phyloP scores from a whole-genome alignment of 2,329 filamentous ascomycete species.

The Arthrinium phaeospermum region DNA sequence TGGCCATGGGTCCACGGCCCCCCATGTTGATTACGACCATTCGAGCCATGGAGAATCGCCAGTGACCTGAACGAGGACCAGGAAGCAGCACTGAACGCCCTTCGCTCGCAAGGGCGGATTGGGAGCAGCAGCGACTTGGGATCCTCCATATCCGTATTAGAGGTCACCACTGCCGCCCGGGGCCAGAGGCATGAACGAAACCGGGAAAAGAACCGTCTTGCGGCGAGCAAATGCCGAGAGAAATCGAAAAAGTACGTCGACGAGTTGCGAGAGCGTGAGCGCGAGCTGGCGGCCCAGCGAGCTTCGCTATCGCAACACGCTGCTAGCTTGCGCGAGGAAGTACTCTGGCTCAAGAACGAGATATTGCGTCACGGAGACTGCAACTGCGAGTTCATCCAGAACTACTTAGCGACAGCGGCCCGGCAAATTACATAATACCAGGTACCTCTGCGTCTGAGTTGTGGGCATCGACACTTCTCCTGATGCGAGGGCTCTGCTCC shows the following conservation, averaged over 20 bases:
- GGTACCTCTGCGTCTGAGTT: not conserved
- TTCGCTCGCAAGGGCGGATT: not conserved
- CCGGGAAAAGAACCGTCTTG: conserved; percentile 34
- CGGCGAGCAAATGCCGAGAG: conserved; percentile 38
- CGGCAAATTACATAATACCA: conserved; percentile 20
- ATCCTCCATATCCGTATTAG: conserved; percentile 16
- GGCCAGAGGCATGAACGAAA: conserved; percentile 21
- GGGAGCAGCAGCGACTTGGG: not conserved
- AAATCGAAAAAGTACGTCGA: conserved; percentile 36
- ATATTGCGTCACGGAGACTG: conserved; percentile 37
- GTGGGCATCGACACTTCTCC: not conserved
- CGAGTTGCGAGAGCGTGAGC: conserved; percentile 34
- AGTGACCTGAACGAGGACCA: conserved; percentile 7
- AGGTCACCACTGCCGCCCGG: conserved; percentile 7
- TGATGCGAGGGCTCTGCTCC: not conserved
- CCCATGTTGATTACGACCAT: conserved; percentile 4
- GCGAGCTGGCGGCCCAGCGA: conserved; percentile 25
- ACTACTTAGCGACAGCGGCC: conserved; percentile 36
- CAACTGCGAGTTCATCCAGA: conserved; percentile 33
- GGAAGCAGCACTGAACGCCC: not conserved
- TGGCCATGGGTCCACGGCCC: not conserved
- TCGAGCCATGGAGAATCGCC: conserved; percentile 10
- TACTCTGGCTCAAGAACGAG: conserved; percentile 38
- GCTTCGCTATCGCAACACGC: conserved; percentile 29
- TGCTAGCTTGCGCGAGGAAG: conserved; percentile 34